Conservation (phyloP, 1,284 basidiomycete species). For the Sporisorium sorghi region DNA sequence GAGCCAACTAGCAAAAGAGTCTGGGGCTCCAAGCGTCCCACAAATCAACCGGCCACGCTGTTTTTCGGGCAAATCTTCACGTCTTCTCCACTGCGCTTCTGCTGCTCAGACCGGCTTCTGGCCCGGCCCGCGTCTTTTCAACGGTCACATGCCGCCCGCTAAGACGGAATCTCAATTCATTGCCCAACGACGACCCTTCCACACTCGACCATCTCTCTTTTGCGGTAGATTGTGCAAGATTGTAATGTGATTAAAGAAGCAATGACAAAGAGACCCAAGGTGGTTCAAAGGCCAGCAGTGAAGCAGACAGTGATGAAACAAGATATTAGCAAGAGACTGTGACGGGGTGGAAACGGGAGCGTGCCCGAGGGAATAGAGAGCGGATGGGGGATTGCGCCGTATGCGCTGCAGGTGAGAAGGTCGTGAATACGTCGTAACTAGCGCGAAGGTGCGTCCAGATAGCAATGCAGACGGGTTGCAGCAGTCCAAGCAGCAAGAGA, state of each 20-base stretch:
- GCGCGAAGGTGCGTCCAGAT: not conserved
- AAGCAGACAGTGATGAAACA: conserved; percentile 10
- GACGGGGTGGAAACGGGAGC: not conserved
- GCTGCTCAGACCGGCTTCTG: not conserved
- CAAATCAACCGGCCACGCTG: not conserved
- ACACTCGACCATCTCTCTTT: not conserved
- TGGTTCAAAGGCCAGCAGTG: conserved; percentile 14
- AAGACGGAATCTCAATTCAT: not conserved
- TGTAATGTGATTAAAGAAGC: conserved; percentile 37
- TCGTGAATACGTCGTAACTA: conserved; percentile 11
- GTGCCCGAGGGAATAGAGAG: conserved; percentile 1
- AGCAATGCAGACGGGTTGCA: not conserved
- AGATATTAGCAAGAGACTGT: conserved; percentile 42
- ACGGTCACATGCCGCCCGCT: not conserved
- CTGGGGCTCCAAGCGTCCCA: not conserved
- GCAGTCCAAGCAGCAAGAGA: conserved; percentile 8
- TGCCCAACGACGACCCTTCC: not conserved
- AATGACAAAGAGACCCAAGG: conserved; percentile 15
- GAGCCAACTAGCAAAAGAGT: not conserved
- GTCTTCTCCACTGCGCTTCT: no score
- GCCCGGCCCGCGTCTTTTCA: not conserved
- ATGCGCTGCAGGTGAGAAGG: not conserved
- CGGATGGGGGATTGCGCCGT: not conserved
- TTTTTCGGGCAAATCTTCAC: not conserved
- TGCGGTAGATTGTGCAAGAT: not conserved